These are phyloP conservation scores for Leptographium procerum DNA, from an alignment of 2,329 filamentous ascomycete genomes.

Conservation along the genomic window DNA sequence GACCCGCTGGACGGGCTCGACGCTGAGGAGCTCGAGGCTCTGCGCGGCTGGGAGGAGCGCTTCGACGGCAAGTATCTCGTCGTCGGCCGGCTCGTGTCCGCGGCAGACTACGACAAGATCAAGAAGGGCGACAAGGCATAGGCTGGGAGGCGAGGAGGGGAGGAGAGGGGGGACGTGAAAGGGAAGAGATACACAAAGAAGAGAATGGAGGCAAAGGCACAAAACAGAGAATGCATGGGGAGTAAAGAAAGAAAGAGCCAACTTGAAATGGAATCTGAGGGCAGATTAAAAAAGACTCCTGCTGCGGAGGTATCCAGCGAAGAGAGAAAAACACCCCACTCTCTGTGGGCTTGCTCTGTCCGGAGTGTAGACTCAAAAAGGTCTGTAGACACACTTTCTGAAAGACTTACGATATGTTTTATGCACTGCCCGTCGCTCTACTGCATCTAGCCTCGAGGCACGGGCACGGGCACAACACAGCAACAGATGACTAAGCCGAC, in stretches of 20 bases:
- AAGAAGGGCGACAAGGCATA: not conserved
- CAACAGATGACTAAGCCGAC: not conserved
- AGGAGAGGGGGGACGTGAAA: not conserved
- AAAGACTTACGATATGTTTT: no score
- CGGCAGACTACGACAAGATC: conserved; percentile 23
- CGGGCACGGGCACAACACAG: no score
- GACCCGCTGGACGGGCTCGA: conserved; percentile 65
- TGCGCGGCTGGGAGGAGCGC: conserved; percentile 85
- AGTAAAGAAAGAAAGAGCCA: no score
- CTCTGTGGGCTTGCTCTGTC: no score
- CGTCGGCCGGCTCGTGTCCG: conserved; percentile 71
- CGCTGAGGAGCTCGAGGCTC: conserved; percentile 66
- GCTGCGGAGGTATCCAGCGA: no score
- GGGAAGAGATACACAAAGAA: not conserved
- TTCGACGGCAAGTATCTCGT: conserved; percentile 91
- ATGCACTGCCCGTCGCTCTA: no score
- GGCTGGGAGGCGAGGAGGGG: not conserved
- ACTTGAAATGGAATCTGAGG: no score
- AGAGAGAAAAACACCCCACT: no score
- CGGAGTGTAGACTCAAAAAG: no score
- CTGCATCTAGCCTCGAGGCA: no score
- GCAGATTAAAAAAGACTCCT: no score
- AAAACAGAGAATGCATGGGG: not conserved
- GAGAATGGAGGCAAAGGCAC: not conserved
- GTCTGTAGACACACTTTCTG: no score